phyloP scores from a whole-genome alignment of 139 green algal genomes.

The Haematococcus lacustris region DNA sequence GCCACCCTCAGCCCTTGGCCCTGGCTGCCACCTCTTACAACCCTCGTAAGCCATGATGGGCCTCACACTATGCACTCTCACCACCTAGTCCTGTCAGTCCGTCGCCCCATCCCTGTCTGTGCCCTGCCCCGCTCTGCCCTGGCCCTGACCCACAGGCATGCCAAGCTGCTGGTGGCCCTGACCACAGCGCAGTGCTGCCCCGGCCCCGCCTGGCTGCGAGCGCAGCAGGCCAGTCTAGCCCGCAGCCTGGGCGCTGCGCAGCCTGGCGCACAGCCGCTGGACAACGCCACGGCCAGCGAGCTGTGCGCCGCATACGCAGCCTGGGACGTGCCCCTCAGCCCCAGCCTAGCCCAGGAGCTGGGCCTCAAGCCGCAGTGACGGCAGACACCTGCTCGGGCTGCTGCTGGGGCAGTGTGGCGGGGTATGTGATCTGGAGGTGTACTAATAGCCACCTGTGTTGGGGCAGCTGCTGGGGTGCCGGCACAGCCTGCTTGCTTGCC shows the following conservation, averaged over 20 bases:
- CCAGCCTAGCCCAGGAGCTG: background rate
- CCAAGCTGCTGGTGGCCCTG: slow-evolving; percentile 25
- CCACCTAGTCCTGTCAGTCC: no score
- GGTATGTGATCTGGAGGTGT: no score
- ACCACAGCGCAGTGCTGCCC: slow-evolving; percentile 20
- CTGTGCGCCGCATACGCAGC: background rate
- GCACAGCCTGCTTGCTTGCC: no score
- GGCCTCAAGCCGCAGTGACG: background rate
- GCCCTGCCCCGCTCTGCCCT: no score
- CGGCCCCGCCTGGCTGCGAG: slow-evolving; percentile 1
- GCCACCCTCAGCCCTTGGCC: background rate
- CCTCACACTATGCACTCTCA: no score
- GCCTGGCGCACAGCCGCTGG: background rate
- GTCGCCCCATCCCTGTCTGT: no score
- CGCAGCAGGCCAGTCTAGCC: slow-evolving; percentile 1
- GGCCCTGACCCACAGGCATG: no score
- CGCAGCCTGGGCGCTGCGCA: slow-evolving; percentile 1
- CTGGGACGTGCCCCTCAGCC: slow-evolving; percentile 1
- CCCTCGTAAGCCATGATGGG: no score
- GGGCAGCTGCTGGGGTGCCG: no score
- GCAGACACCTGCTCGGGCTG: background rate
- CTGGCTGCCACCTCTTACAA: no score
- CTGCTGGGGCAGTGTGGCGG: no score
- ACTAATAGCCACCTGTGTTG: no score
- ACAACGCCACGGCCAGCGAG: slow-evolving; percentile 1